Base-by-base conservation (phyloP, 306 rosid species). In the Vigna trinervia region DNA sequence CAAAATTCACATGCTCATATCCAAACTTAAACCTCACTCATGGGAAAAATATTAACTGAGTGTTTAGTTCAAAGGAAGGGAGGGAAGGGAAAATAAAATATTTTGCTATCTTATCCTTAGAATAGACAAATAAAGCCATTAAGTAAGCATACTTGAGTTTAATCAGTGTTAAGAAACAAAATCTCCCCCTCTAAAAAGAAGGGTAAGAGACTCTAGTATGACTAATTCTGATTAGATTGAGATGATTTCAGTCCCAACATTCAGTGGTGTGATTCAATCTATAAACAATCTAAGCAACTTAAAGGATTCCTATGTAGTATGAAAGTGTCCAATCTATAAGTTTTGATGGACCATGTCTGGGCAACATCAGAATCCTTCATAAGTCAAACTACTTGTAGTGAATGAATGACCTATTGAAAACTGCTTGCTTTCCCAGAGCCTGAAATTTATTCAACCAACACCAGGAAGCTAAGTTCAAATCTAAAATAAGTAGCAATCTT, bases 191-290 rank as follows among this genome's bases (percentile, higher is more conserved):
- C 11, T 4, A 39, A 9, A 41, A 41, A 26, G 13, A 12, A 12
- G 14, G 34, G 34, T 28, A 19, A 32, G 70, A 30, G 38, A 3
- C 20, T 7, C 28, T 43, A 57, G 28, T 22, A 15, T 3, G 12
- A 9, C 47, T 15, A 19, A 9, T 53, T 64, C 53, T 63, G 15
- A 43, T 80, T 41, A 73, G 73, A 66, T 26, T 30, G 73, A 52
- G 69, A 28, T 52, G 60, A 28, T 34, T 41, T 8, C 9, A 81
- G 39, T 68, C 46, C 50, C 58, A 4, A 56, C 14, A 45, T 80
- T 66, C 26, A 46, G 56, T 64, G 6, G 30, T 72, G 11, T 52
- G 59, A 72, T 62, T 65, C 57, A 43, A 20, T 69, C 60, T 26
- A 8, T 8, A 1, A 45, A 1, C 57, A 26, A 62, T 6, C 14